Base-by-base conservation (phyloP, 228 moss, liverwort and hornwort species). In the Sphagnum fallax region DNA sequence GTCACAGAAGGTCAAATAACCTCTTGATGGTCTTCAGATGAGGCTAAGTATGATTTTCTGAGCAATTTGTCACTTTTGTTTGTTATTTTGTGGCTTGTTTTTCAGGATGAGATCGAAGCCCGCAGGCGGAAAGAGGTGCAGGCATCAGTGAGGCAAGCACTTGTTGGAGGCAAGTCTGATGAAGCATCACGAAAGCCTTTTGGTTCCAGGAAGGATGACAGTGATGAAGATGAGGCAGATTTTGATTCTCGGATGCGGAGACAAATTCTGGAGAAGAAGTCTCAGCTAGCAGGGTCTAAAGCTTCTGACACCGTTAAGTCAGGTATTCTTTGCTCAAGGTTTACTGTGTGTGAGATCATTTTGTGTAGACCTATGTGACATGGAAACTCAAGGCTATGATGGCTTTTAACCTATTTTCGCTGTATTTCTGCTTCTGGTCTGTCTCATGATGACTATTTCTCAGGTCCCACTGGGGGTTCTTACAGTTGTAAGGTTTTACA, bases 201-300 rank as follows among this genome's bases (percentile, higher is more conserved):
- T 13, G 79, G 71, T 78, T 9, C 70, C 47, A 64, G 61, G 77
- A 65, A 79, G 77, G 82, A 80, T 67, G 88, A 82, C n/a, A 75
- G 75, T 61, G 89, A 89, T 74, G 94, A 78, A 48, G 89, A 86
- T 78, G 98, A 92, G 71, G 87, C 77, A 60, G 85, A 83, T 61
- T 98, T 98, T 73, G 98, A 98, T 74, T 86, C 84, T 47, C 86
- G 80, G 78, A 98, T 98, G 98, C 85, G 98, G 71, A 87, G 89
- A 81, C 81, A 92, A 83, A 88, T 98, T 13, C 70, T 94, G 77
- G 89, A 89, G 63, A 94, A 84, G 70, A 90, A 83, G 78, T 73
- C 84, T 48, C 88, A 68, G 68, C 74, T 87, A 74, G 66, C 81
- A 48, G 76, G 78, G 6, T 76, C 68, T 2, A 83, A 87, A 70